A percentile compares a stretch with the other conserved stretches of the same genome.
phyloP scores from a whole-genome alignment of 129 eudicot species.

The Centaurea solstitialis region DNA sequence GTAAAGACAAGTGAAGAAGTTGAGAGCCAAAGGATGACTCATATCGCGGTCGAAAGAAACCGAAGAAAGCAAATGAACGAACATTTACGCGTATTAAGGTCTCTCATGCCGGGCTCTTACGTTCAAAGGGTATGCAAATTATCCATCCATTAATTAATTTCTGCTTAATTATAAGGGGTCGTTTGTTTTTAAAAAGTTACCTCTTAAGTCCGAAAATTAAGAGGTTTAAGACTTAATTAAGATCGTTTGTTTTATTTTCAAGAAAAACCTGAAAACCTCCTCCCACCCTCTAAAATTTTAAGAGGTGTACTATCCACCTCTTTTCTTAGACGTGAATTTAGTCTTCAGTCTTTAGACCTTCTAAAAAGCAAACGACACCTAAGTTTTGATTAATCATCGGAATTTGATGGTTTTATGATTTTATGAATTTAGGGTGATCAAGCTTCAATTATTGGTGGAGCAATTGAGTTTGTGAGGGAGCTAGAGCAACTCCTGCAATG shows the following conservation, averaged over 20 bases:
- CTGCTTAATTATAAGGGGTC: not conserved
- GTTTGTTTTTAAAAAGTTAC: no score
- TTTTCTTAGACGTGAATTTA: no score
- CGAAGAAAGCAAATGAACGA: slow-evolving; percentile 98
- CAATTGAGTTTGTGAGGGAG: slow-evolving; percentile 91
- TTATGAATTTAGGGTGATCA: slow-evolving; percentile 74
- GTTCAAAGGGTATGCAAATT: slow-evolving; percentile 77
- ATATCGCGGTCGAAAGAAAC: slow-evolving; percentile 94
- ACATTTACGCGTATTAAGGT: slow-evolving; percentile 87
- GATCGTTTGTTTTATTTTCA: no score
- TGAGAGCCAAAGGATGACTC: slow-evolving; percentile 99
- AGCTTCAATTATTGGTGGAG: slow-evolving; percentile 94
- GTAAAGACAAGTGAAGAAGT: slow-evolving; percentile 87
- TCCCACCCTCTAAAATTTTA: no score
- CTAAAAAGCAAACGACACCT: no score
- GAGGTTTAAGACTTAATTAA: no score
- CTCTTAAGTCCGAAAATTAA: no score
- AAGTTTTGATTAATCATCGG: no score
- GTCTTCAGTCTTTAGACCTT: no score
- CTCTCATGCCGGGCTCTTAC: slow-evolving; percentile 98
- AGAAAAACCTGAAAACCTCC: no score
- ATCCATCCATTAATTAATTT: not conserved
- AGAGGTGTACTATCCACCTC: no score
- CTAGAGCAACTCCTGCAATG: slow-evolving; percentile 92
- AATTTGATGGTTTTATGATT: not conserved